phyloP scores from a whole-genome alignment of 169 alveolate genomes.

The Plasmodium yoelii region DNA sequence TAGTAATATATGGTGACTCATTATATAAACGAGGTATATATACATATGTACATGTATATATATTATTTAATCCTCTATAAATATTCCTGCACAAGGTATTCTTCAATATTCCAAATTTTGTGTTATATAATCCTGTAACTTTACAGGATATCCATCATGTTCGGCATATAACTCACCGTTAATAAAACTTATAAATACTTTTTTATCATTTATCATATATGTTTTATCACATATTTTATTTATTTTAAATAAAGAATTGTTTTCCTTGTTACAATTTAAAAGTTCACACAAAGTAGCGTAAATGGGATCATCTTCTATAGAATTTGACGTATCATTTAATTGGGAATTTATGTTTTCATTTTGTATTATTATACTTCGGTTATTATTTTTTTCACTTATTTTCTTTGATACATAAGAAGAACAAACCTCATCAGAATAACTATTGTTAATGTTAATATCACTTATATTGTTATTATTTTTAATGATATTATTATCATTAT shows the following conservation, averaged over 20 bases:
- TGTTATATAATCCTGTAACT: constrained; percentile 26
- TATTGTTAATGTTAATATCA: background rate
- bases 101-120: too few relatives aligned
- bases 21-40: too few relatives aligned
- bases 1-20: too few relatives aligned
- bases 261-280: constrained; percentile 22
- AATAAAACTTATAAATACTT: constrained; percentile 37
- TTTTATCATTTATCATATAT: constrained; percentile 46
- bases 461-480: background rate
- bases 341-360: background rate
- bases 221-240: constrained; percentile 22
- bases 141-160: constrained; percentile 18
- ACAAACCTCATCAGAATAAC: constrained; percentile 4
- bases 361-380: background rate
- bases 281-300: constrained; percentile 30
- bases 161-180: constrained; percentile 67
- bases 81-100: too few relatives aligned
- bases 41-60: too few relatives aligned
- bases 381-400: constrained; percentile 38
- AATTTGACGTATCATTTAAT: background rate
- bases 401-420: background rate
- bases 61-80: too few relatives aligned
- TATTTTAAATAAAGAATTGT: constrained; percentile 20
- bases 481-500: background rate
- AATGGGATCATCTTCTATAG: constrained; percentile 27